Conservation (phyloP, 2,329 filamentous ascomycete genomes). For the Apiospora saccharicola region DNA sequence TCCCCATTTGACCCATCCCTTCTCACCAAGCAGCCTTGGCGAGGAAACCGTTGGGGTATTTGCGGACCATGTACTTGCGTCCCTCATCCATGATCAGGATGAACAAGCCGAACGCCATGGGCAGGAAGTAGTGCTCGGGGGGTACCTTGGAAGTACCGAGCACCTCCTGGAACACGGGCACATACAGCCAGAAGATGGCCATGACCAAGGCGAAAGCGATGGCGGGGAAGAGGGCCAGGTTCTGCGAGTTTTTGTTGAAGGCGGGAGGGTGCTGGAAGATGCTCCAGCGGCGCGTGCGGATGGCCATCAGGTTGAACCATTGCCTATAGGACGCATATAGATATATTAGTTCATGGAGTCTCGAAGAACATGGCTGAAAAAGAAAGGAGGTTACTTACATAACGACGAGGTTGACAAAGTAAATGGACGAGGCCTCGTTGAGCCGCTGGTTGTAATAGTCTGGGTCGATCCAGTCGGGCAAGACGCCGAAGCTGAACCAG, state of each 20-base stretch:
- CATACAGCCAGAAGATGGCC: conserved; percentile 75
- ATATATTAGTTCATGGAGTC: background rate
- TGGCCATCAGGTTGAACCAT: conserved; percentile 77
- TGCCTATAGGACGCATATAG: conserved; percentile 53
- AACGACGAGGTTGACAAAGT: conserved; percentile 82
- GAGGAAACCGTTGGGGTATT: conserved; percentile 62
- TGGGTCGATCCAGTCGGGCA: conserved; percentile 54
- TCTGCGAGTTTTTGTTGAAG: conserved; percentile 70
- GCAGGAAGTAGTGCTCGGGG: conserved; percentile 79
- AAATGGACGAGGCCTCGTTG: conserved; percentile 74
- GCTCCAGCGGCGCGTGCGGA: conserved; percentile 69
- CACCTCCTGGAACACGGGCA: conserved; percentile 67
- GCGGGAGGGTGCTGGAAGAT: conserved; percentile 77
- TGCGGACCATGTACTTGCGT: conserved; percentile 69
- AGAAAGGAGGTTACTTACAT: conserved; percentile 60
- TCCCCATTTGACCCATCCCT: background rate
- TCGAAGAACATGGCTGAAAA: too few species aligned
- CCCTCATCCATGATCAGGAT: conserved; percentile 71
- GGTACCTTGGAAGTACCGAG: conserved; percentile 70
- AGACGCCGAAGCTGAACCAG: conserved; percentile 72
- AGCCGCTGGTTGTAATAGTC: conserved; percentile 58
- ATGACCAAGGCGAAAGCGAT: conserved; percentile 74
- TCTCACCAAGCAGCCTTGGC: conserved; percentile 70
- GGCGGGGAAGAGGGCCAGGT: conserved; percentile 73
- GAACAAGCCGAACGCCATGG: conserved; percentile 71